Base-by-base conservation (phyloP, 306 rosid species). In the Quercus parvula region DNA sequence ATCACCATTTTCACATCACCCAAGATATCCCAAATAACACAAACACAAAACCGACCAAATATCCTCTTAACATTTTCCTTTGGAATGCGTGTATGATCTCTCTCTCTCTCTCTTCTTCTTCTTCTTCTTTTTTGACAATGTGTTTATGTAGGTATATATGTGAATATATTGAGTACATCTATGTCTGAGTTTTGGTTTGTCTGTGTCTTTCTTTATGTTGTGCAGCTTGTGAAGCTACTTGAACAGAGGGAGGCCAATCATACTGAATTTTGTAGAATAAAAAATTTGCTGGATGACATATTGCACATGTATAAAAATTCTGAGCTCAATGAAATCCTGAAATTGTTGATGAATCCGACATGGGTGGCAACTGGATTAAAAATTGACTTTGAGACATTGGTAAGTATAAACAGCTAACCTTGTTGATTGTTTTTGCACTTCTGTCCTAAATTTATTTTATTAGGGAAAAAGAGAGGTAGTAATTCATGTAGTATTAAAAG, bases 221-320 rank as follows among this genome's bases (percentile, higher is more conserved):
- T 78, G 84, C 97, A 92, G 99, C 94, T 95, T 84, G 98, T 90
- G 81, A 95, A 95, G 83, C 92, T 95, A 80, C 94, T 95, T 85
- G 99, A 93, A 86, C 77, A 89, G 85, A 88, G 90, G 88, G 99
- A 95, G 87, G 96, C 97, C 75, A 95, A 95, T 79, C 97, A 95
- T 82, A 84, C 91, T 57, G 99, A 95, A 77, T 91, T 95, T 80
- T 95, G 98, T 82, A 90, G 98, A 84, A 89, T 95, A 61, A 92
- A 92, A 88, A 90, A 87, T 81, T 90, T 93, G 57, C 94, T 93
- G 11, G 96, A 95, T 73, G 99, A 91, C 76, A 87, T 95, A 75
- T 82, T 92, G 87, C 92, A 78, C 75, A 88, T 95, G 99, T 51
- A 86, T 75, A 88, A 77, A 80, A 83, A 79, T 75, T 54, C 84